Percentiles rank a stretch among this genome's conserved stretches.
These are phyloP conservation scores for Paspalum vaginatum DNA, from an alignment of 176 grass and related monocot species.

Conservation along the genomic window DNA sequence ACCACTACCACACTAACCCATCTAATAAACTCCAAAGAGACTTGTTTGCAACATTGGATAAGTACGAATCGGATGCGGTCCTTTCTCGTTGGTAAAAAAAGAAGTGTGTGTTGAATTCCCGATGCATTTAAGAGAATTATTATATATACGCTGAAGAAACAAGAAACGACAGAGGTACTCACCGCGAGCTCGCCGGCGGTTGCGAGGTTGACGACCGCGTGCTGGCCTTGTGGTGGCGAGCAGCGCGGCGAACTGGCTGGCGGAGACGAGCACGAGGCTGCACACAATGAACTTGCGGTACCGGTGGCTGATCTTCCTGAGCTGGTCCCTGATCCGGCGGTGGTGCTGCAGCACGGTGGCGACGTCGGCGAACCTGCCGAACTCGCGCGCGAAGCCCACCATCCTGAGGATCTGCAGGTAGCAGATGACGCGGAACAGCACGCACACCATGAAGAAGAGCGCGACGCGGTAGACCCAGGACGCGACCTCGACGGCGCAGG, in stretches of 20 bases:
- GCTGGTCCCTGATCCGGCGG: conserved; percentile 62
- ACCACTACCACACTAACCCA: not conserved
- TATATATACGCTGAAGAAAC: too few species aligned
- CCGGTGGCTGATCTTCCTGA: conserved; percentile 71
- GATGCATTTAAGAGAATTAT: too few species aligned
- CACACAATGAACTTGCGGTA: conserved; percentile 72
- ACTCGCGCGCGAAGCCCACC: conserved; percentile 65
- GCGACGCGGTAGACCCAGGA: conserved; percentile 77
- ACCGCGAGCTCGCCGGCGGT: conserved; percentile 86
- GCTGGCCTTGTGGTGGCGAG: conserved; percentile 73
- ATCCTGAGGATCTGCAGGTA: conserved; percentile 88
- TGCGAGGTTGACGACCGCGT: conserved; percentile 61
- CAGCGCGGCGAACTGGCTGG: conserved; percentile 73
- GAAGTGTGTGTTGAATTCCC: too few species aligned
- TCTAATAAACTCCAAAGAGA: too few species aligned
- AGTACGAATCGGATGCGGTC: not conserved
- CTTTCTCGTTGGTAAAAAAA: too few species aligned
- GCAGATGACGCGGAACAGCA: conserved; percentile 79
- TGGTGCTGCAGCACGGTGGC: conserved; percentile 66
- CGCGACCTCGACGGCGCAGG: conserved; percentile 60
- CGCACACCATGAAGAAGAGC: conserved; percentile 75
- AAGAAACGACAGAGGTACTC: conserved; percentile 13
- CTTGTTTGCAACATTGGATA: not conserved
- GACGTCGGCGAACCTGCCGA: conserved; percentile 69
- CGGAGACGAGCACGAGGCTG: conserved; percentile 64